Evolutionary conservation across 2,329 filamentous ascomycete species (phyloP).

Genomic region (Thelonectria olida): DNA sequence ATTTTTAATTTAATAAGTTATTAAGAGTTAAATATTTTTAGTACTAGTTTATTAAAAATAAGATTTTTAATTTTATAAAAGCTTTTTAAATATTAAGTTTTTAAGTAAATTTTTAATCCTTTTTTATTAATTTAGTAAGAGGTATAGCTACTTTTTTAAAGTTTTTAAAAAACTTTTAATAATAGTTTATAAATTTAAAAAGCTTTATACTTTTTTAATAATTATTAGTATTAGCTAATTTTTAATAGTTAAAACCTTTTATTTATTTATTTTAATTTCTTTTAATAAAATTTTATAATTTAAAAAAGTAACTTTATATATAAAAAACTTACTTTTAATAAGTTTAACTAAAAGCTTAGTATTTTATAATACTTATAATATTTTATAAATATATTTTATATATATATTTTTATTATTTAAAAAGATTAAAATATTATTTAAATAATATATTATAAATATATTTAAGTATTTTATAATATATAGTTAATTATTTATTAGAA

Average conservation of each 20-base stretch:
- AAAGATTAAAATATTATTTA: no score
- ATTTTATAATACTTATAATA: no score
- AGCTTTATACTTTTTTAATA: conserved; percentile 28
- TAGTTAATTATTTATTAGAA: no score
- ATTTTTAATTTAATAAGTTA: conserved; percentile 24
- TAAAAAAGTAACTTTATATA: conserved; percentile 27
- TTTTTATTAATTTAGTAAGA: conserved; percentile 19
- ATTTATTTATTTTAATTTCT: conserved; percentile 18
- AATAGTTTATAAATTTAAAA: conserved; percentile 29
- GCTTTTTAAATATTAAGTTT: conserved; percentile 18
- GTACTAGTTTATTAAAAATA: conserved; percentile 9
- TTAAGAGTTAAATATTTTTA: conserved; percentile 16
- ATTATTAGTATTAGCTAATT: neutral
- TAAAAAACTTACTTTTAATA: no score
- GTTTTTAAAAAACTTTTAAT: conserved; percentile 26
- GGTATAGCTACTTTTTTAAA: conserved; percentile 15
- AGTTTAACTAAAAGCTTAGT: no score
- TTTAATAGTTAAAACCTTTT: no score
- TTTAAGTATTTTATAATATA: no score
- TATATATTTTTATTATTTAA: no score
- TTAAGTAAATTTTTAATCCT: conserved; percentile 26
- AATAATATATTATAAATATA: no score
- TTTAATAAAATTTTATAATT: conserved; percentile 9
- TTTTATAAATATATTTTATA: no score
- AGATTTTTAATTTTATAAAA: conserved; percentile 14